Evolutionary conservation across 2,329 filamentous ascomycete species (phyloP), one percentile per base, ranked within the genome.

Genomic region (Aspergillus hortae): DNA sequence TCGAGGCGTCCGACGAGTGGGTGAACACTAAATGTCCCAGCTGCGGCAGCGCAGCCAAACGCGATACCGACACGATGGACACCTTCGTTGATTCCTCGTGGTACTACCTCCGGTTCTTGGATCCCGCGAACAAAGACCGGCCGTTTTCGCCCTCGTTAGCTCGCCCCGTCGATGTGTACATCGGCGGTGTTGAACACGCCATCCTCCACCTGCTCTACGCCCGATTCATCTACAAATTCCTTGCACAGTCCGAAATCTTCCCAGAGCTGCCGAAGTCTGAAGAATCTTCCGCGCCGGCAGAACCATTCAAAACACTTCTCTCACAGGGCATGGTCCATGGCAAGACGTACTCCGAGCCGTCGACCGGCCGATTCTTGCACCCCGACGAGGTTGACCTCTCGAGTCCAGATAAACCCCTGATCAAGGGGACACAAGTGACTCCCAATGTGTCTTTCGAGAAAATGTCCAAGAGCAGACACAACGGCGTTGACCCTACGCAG

Each of bases 31-130:
- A 77, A 2, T 96, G 91, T 65, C 91, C 91, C 17, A 71, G 62
- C 44, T 96, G 91, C 62, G 74, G 80, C 14, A 78, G 81, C 1
- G 73, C 83, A 21, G 91, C 89, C 6, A 87, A 84, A 66, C 82
- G 91, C 57, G 91, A 96, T 58, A 95, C 91, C 0, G 91, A 96
- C 67, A 96, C 91, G 2, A 95, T 96, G 91, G 91, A 96, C 69
- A 96, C 91, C 0, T 96, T 96, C 72, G 91, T 96, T 55, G 91
- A 95, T 72, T 95, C 90, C 1, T 95, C 90, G 49, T 96, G 91
- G 91, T 96, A 96, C 70, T 95, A 86, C 64, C 84, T 92, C 73
- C 83, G 90, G 11, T 95, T 90, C 61, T 72, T 86, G 25, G 89
- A 95, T 61, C 77, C 88, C 1, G 76, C 84, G 15, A 92, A 94